Percentiles rank a stretch among this genome's conserved stretches.
Conservation (phyloP, 106 monocot species). For the Dendrobium officinale region DNA sequence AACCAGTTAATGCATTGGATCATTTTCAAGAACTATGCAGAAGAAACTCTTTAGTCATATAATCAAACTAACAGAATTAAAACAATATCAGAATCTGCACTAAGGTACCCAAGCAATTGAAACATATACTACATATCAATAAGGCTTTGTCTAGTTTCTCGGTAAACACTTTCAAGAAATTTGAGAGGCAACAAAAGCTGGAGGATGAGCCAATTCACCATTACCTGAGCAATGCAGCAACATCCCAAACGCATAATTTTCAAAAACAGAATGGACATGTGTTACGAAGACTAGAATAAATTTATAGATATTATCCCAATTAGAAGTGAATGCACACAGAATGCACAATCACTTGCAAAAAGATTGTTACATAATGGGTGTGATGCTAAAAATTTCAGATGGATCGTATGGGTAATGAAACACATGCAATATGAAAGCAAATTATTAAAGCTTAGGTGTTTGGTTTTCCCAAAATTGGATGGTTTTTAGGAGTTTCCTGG, state of each 20-base stretch:
- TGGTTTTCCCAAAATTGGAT: background rate
- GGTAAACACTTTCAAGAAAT: conserved; percentile 96
- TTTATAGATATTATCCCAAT: background rate
- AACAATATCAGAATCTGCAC: background rate
- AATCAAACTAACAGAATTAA: background rate
- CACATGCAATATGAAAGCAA: background rate
- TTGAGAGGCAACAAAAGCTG: conserved; percentile 95
- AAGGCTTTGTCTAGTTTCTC: conserved; percentile 96
- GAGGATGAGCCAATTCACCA: conserved; percentile 98
- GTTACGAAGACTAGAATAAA: background rate
- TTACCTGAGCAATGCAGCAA: conserved; percentile 53
- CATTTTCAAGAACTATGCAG: background rate
- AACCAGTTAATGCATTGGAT: background rate
- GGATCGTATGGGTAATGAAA: background rate
- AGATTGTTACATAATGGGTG: background rate
- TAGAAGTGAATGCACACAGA: background rate
- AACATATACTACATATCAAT: conserved; percentile 99
- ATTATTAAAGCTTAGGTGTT: background rate
- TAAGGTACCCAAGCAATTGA: conserved; percentile 84
- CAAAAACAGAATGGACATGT: background rate
- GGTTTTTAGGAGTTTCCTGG: background rate
- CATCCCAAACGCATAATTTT: background rate
- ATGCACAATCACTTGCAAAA: background rate
- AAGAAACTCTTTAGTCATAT: background rate
- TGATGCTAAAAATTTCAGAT: background rate